Base-by-base conservation (phyloP, 1,139 yeast species). In the Blastobotrys petasosporus region DNA sequence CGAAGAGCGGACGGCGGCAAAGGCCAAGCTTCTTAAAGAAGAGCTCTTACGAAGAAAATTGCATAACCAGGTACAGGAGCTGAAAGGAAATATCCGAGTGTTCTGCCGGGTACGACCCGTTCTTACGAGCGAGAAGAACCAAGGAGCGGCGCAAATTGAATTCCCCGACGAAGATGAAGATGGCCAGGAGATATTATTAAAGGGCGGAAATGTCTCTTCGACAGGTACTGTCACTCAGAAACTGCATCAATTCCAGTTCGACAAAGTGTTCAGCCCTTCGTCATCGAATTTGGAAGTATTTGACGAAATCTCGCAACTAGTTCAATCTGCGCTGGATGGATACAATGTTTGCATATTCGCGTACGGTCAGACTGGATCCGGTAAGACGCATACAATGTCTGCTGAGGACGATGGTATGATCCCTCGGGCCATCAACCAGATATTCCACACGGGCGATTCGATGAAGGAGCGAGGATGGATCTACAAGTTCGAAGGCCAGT, bases 341-440 rank as follows among this genome's bases (percentile, higher is more conserved):
- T 82, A 73, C 60, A 88, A 88, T 58, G 95, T 87, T 3, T 88
- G 97, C 63, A 88, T 92, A 1, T 88, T 92, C 69, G 96, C 98
- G 0, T 92, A 92, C 64, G 98, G 98, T 0, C 98, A 92, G 66
- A 92, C 98, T 0, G 97, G 98, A 0, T 88, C 97, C 0, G 98
- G 98, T 3, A 92, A 92, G 62, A 90, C 97, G 0, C 82, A 69
- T 62, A 92, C 98, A 0, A 92, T 92, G 98, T 54, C 61, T 32
- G 77, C 94, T 38, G 69, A 77, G 0, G 56, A 65, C 2, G 82
- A 80, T 58, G 98, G 98, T 17, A 80, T 92, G 73, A 86, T 90
- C 32, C 90, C 95, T 1, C 69, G 79, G 17, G 85, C 97, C 0
- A 74, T 90, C 3, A 64, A 69, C 6, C 86, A 84, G 58, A 83